Evolutionary conservation across 1,284 basidiomycete genomes (phyloP).

Genomic region (Fomitopsis pinicola): DNA sequence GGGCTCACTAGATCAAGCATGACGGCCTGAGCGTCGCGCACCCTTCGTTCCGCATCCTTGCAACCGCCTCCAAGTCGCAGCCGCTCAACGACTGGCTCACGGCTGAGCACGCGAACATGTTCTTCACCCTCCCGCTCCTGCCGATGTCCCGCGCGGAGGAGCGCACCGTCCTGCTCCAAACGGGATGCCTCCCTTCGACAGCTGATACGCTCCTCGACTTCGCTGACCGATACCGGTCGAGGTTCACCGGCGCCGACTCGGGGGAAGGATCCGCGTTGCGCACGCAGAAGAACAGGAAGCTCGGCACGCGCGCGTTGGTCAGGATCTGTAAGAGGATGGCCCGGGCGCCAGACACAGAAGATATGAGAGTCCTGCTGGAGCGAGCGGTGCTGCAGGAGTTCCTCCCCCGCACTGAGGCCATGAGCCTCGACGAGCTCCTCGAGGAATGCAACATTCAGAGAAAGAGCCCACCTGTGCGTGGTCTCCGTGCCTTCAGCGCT

Average conservation of each 20-base stretch:
- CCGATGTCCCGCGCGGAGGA: slow-evolving; percentile 53
- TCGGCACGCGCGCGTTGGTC: slow-evolving; percentile 57
- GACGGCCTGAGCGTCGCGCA: slow-evolving; percentile 47
- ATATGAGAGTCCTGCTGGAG: slow-evolving; percentile 43
- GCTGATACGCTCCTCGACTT: slow-evolving; percentile 30
- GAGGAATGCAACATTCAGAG: slow-evolving; percentile 45
- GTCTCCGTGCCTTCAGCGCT: background rate
- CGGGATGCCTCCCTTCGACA: slow-evolving; percentile 17
- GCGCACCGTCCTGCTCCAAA: slow-evolving; percentile 18
- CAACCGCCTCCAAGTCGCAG: slow-evolving; percentile 57
- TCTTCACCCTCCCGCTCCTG: slow-evolving; percentile 54
- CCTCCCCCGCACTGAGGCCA: slow-evolving; percentile 51
- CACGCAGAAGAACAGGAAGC: slow-evolving; percentile 52
- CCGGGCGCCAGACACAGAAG: slow-evolving; percentile 34
- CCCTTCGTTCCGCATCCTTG: slow-evolving; percentile 56
- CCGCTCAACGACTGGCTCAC: slow-evolving; percentile 62
- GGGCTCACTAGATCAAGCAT: background rate
- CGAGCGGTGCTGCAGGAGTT: slow-evolving; percentile 56
- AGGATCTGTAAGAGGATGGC: slow-evolving; percentile 49
- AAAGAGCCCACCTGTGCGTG: slow-evolving; percentile 28
- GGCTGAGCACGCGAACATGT: slow-evolving; percentile 65
- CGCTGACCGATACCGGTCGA: slow-evolving; percentile 51
- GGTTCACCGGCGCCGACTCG: slow-evolving; percentile 45
- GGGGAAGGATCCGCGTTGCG: slow-evolving; percentile 18
- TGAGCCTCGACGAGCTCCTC: slow-evolving; percentile 49